Conservation (phyloP, 2,329 filamentous ascomycete genomes). For the Fusarium kyushuense region DNA sequence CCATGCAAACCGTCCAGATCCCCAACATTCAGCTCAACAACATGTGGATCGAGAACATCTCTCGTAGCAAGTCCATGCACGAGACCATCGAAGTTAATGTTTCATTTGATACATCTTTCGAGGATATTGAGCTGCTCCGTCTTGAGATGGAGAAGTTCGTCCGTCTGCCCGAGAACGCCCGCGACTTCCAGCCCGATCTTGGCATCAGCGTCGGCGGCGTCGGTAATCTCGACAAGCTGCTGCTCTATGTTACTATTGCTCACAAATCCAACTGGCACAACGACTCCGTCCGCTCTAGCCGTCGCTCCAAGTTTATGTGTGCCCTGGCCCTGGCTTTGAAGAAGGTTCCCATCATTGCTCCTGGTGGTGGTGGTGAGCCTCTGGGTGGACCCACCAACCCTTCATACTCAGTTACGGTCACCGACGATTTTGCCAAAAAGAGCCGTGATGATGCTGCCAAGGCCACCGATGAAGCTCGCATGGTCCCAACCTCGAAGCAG, state of each 20-base stretch:
- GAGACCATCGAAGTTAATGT: slow-evolving; percentile 85
- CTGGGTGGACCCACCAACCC: slow-evolving; percentile 79
- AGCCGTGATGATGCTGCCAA: slow-evolving; percentile 71
- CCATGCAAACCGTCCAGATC: slow-evolving; percentile 81
- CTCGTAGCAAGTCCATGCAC: slow-evolving; percentile 90
- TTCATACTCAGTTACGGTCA: slow-evolving; percentile 81
- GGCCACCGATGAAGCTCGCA: slow-evolving; percentile 72
- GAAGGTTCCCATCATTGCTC: slow-evolving; percentile 86
- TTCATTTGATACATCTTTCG: slow-evolving; percentile 87
- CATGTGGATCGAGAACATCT: slow-evolving; percentile 95
- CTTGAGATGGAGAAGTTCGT: slow-evolving; percentile 89
- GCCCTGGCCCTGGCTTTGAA: slow-evolving; percentile 87
- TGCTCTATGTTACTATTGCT: slow-evolving; percentile 83
- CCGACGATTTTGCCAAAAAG: slow-evolving; percentile 73
- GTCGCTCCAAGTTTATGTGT: slow-evolving; percentile 97
- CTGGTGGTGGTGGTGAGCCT: slow-evolving; percentile 76
- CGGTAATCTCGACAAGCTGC: slow-evolving; percentile 87
- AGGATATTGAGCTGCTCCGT: slow-evolving; percentile 88
- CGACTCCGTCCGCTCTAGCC: slow-evolving; percentile 81
- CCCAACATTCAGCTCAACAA: slow-evolving; percentile 94
- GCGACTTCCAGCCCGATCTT: slow-evolving; percentile 91
- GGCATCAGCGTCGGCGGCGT: slow-evolving; percentile 82
- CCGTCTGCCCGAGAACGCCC: slow-evolving; percentile 81
- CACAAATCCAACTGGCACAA: slow-evolving; percentile 96
- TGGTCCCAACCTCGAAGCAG: slow-evolving; percentile 65